A percentile compares a stretch with the other conserved stretches of the same genome.
Conservation (phyloP, 805 yeast genomes). For the Phaffomyces opuntiae region DNA sequence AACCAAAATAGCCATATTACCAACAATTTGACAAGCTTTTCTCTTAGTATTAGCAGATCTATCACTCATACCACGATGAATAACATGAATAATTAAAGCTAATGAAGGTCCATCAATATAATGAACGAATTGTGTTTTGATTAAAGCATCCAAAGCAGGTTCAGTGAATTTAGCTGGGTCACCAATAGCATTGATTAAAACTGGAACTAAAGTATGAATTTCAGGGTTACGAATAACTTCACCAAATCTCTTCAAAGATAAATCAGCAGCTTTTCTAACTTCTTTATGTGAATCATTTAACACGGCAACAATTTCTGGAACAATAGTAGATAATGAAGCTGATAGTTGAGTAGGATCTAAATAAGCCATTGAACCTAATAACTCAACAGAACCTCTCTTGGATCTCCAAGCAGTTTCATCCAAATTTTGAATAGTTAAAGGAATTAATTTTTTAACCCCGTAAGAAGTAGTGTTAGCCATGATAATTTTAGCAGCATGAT, state of each 20-base stretch:
- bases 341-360: conserved; percentile 92
- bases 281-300: conserved; percentile 94
- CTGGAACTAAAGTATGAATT: conserved; percentile 86
- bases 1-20: conserved; percentile 95
- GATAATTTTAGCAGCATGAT: conserved; percentile 75
- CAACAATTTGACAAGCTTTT: conserved; percentile 96
- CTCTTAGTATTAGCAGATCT: conserved; percentile 89
- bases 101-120: conserved; percentile 97
- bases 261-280: conserved; percentile 92
- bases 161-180: conserved; percentile 92
- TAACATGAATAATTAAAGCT: conserved; percentile 90
- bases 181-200: conserved; percentile 84
- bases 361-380: conserved; percentile 96
- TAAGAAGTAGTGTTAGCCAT: conserved; percentile 89
- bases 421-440: conserved; percentile 77
- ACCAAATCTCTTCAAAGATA: conserved; percentile 83
- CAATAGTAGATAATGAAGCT: conserved; percentile 78
- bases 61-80: conserved; percentile 92
- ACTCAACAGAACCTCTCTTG: conserved; percentile 93
- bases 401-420: conserved; percentile 94
- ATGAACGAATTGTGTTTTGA: conserved; percentile 91
- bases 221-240: conserved; percentile 97
- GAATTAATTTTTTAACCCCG: conserved; percentile 88
- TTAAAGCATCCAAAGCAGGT: conserved; percentile 74
- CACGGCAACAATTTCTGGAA: conserved; percentile 95